Conservation (phyloP, 2,329 filamentous ascomycete species). For the Gaeumannomyces sp. region DNA sequence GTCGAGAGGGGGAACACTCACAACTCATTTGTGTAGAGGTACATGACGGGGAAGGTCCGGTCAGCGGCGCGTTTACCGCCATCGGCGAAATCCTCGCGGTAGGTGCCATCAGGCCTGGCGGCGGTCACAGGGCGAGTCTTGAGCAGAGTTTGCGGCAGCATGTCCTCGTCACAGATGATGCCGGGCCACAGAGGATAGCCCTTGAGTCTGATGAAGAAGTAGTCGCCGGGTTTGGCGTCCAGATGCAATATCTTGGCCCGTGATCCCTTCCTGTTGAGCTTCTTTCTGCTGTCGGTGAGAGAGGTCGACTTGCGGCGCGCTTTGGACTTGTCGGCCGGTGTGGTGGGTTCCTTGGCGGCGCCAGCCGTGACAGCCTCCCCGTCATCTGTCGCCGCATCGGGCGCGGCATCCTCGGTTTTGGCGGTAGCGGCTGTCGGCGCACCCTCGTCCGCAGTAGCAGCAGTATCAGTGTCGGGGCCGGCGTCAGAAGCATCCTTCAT, state of each 20-base stretch:
- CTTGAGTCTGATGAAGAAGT: constrained; percentile 89
- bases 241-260: constrained; percentile 64
- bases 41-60: constrained; percentile 91
- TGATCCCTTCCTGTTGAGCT: constrained; percentile 80
- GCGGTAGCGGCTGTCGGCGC: too few relatives aligned
- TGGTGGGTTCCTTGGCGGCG: constrained; percentile 11
- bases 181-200: constrained; percentile 93
- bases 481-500: constrained; percentile 63
- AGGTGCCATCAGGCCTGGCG: constrained; percentile 73
- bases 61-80: constrained; percentile 81
- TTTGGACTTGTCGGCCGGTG: constrained; percentile 37
- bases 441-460: background rate
- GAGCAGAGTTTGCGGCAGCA: constrained; percentile 76
- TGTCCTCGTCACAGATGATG: constrained; percentile 88
- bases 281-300: constrained; percentile 67
- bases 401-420: constrained; percentile 20
- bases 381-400: constrained; percentile 27
- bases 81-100: constrained; percentile 79
- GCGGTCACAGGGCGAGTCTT: constrained; percentile 79
- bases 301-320: constrained; percentile 67
- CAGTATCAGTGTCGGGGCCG: constrained; percentile 17
- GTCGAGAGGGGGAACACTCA: constrained; percentile 47
- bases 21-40: constrained; percentile 94
- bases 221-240: constrained; percentile 82
- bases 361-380: constrained; percentile 20